Conservation (phyloP, 2,329 filamentous ascomycete genomes). For the Ceratocystis cubensis region DNA sequence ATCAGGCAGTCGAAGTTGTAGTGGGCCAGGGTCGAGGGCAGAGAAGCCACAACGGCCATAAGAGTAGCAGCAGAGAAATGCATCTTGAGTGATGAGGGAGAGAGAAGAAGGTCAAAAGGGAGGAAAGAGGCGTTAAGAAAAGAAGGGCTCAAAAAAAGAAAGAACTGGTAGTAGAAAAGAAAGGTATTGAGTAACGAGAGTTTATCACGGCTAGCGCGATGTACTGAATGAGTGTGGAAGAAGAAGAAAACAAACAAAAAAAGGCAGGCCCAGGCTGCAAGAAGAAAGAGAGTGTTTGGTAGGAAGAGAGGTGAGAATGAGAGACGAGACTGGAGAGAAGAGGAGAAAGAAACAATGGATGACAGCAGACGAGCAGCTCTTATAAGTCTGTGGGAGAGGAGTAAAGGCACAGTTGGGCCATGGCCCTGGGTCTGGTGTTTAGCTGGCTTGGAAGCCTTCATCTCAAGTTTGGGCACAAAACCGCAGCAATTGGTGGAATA, state of each 20-base stretch:
- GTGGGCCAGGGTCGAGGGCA: slow-evolving; percentile 28
- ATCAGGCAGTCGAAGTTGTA: slow-evolving; percentile 37
- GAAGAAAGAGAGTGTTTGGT: slow-evolving; percentile 7
- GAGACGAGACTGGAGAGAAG: slow-evolving; percentile 10
- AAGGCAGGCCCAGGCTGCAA: slow-evolving; percentile 10
- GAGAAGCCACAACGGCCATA: slow-evolving; percentile 25
- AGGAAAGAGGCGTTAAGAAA: background rate
- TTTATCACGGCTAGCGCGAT: slow-evolving; percentile 11
- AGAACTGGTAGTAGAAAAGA: background rate
- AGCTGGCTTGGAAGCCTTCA: background rate
- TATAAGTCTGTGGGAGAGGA: background rate
- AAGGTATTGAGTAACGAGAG: background rate
- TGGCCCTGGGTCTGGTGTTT: background rate
- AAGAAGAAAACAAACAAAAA: background rate
- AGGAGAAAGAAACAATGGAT: background rate
- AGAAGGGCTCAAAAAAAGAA: background rate
- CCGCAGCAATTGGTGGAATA: background rate
- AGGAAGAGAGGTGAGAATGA: slow-evolving; percentile 7
- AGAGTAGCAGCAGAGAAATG: slow-evolving; percentile 25
- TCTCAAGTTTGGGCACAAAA: background rate
- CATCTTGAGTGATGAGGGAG: slow-evolving; percentile 23
- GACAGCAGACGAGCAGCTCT: background rate
- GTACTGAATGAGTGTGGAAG: slow-evolving; percentile 7
- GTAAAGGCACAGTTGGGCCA: background rate
- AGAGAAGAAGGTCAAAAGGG: background rate